Evolutionary conservation across 1,139 yeast genomes (phyloP).

Genomic region (Taphrina wiesneri): DNA sequence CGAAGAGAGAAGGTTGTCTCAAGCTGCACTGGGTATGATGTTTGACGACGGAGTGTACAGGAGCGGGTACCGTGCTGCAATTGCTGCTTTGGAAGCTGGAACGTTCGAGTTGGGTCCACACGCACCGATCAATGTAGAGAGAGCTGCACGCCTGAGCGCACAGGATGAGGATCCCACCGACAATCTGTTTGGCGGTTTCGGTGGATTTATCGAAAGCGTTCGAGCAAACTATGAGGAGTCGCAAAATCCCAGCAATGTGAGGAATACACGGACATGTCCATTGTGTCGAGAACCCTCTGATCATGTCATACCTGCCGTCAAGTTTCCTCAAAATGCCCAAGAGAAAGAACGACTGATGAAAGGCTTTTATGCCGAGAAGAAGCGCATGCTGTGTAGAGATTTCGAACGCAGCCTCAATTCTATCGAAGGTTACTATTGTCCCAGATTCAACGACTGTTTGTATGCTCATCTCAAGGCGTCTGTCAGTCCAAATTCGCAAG

Average conservation of each 20-base stretch:
- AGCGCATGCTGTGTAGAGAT: slow-evolving; percentile 2
- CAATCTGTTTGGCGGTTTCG: background rate
- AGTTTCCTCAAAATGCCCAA: background rate
- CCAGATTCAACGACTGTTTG: slow-evolving; percentile 9
- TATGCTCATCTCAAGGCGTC: slow-evolving; percentile 17
- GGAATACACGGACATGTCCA: slow-evolving; percentile 13
- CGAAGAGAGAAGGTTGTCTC: background rate
- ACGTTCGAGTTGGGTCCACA: slow-evolving; percentile 8
- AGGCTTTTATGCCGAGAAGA: slow-evolving; percentile 2
- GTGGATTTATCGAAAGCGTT: background rate
- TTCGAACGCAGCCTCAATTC: slow-evolving; percentile 9
- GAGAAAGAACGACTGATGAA: background rate
- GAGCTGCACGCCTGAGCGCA: slow-evolving; percentile 1
- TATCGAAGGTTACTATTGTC: slow-evolving; percentile 2
- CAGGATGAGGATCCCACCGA: background rate
- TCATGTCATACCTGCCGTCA: background rate
- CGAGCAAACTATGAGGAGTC: background rate
- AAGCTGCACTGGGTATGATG: background rate
- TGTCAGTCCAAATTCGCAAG: background rate
- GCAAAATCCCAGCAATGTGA: background rate
- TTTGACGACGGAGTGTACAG: slow-evolving; percentile 2
- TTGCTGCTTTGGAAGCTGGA: background rate
- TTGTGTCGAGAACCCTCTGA: slow-evolving; percentile 9
- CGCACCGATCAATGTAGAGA: background rate
- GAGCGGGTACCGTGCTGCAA: slow-evolving; percentile 4